Conservation (phyloP, 1,284 basidiomycete species). For the Puccinia horiana region DNA sequence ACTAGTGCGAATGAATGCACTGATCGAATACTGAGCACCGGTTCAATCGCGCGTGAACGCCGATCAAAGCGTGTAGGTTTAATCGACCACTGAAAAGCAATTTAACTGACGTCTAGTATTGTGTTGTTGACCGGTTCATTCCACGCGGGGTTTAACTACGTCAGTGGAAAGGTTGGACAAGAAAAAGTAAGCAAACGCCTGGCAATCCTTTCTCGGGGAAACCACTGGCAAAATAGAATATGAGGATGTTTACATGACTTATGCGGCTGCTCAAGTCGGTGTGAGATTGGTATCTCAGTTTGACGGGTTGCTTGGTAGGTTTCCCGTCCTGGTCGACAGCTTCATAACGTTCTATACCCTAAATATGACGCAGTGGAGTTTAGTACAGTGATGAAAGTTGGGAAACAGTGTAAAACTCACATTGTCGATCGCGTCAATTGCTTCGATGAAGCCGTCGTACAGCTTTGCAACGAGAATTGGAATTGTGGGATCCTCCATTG, state of each 20-base stretch:
- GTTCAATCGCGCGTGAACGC: neutral
- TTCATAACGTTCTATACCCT: slow-evolving; percentile 71
- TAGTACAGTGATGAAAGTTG: neutral
- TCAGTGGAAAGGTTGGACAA: neutral
- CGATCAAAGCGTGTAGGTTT: neutral
- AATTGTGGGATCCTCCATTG: slow-evolving; percentile 67
- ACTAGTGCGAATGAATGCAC: neutral
- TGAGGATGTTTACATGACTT: slow-evolving; percentile 59
- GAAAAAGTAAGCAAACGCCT: neutral
- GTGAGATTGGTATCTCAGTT: slow-evolving; percentile 67
- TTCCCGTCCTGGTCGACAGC: slow-evolving; percentile 38
- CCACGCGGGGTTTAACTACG: slow-evolving; percentile 80
- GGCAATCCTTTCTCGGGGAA: neutral
- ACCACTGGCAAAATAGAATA: neutral
- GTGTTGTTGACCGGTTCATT: slow-evolving; percentile 71
- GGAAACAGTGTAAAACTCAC: slow-evolving; percentile 56
- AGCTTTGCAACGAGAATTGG: slow-evolving; percentile 80
- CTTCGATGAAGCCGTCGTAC: slow-evolving; percentile 77
- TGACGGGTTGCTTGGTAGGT: slow-evolving; percentile 64
- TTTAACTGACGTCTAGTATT: slow-evolving; percentile 69
- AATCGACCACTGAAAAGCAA: neutral
- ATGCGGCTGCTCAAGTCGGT: slow-evolving; percentile 83
- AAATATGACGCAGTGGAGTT: neutral
- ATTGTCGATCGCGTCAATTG: slow-evolving; percentile 93
- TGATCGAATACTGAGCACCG: neutral